Evolutionary conservation across 1,284 basidiomycete genomes (phyloP).

Genomic region (Fomes fomentarius): DNA sequence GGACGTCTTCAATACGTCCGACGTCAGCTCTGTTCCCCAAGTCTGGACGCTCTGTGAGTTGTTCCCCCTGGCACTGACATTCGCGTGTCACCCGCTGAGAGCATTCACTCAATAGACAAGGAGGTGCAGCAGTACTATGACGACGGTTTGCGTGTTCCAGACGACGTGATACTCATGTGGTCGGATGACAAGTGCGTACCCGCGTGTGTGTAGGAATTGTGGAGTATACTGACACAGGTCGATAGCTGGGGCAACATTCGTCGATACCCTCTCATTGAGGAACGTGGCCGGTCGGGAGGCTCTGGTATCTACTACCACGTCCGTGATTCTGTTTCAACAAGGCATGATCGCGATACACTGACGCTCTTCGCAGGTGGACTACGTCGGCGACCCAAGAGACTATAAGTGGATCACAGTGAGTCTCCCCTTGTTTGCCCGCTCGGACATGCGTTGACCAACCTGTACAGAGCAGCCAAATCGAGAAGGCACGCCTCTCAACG

Average conservation of each 20-base stretch:
- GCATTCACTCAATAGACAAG: slow-evolving; percentile 45
- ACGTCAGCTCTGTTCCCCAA: slow-evolving; percentile 60
- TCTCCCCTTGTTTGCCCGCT: neutral
- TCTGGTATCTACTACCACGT: slow-evolving; percentile 74
- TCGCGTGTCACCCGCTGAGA: no score
- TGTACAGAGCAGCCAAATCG: slow-evolving; percentile 27
- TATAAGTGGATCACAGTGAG: slow-evolving; percentile 64
- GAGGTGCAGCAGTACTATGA: slow-evolving; percentile 73
- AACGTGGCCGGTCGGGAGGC: slow-evolving; percentile 62
- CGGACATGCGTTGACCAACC: neutral
- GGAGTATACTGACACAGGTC: neutral
- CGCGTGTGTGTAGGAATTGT: neutral
- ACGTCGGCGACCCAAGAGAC: slow-evolving; percentile 60
- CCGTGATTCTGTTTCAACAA: no score
- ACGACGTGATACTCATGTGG: slow-evolving; percentile 63
- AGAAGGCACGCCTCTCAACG: slow-evolving; percentile 28
- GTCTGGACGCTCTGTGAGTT: slow-evolving; percentile 64
- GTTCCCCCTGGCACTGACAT: no score
- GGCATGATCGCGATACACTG: no score
- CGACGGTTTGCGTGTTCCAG: slow-evolving; percentile 56
- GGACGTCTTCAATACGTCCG: slow-evolving; percentile 51
- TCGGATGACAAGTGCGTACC: slow-evolving; percentile 58
- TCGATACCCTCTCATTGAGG: slow-evolving; percentile 53
- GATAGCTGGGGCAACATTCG: slow-evolving; percentile 62
- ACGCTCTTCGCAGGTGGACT: slow-evolving; percentile 12